Evolutionary conservation across 768 basidiomycete genomes (phyloP), one percentile per base, ranked within the genome.

Genomic region (Tricholoma furcatifolium): DNA sequence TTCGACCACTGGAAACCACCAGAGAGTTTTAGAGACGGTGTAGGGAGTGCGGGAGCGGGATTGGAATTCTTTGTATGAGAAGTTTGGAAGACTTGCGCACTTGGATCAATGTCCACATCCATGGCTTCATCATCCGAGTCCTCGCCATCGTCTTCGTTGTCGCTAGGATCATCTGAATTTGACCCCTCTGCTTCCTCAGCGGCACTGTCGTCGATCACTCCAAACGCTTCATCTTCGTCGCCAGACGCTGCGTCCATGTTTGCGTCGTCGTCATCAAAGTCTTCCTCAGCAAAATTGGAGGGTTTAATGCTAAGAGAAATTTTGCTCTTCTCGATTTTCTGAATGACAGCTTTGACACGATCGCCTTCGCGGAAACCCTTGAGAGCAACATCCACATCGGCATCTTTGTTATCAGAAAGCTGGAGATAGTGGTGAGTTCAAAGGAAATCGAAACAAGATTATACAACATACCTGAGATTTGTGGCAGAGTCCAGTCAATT

Each of bases 401-500:
- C 88, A 27, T 88, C 82, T 56, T 83, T 77, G 66, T 91, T 92
- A 63, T 98, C 96, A 7, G 94, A 90, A 39, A 98, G 77, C 93
- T 97, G 57, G 31, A 18, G 17, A 51, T 50, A 20, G 36, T 51
- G 45, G 43, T 47, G 15, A 38, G 12, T 18, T 12, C 8, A 43
- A 3, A 21, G n/a, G 12, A 12, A 17, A 15, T 27, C 30, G 20
- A 31, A 27, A 45, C 30, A n/a, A 36, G 3, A 9, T 17, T 30
- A 23, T 24, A 10, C 15, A 24, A 65, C 76, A 47, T 60, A 88
- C 93, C 79, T 98, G 81, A 9, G 92, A 91, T 68, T 93, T 94
- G 68, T 98, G 96, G 67, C 96, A 99, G 10, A 99, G 77, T 5
- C 96, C 96, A 55, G 80, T 85, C 44, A 98, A 74, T 63, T 87